A percentile compares a stretch with the other conserved stretches of the same genome.
phyloP scores from a whole-genome alignment of 257 asterid species.

The Nicotiana tabacum region DNA sequence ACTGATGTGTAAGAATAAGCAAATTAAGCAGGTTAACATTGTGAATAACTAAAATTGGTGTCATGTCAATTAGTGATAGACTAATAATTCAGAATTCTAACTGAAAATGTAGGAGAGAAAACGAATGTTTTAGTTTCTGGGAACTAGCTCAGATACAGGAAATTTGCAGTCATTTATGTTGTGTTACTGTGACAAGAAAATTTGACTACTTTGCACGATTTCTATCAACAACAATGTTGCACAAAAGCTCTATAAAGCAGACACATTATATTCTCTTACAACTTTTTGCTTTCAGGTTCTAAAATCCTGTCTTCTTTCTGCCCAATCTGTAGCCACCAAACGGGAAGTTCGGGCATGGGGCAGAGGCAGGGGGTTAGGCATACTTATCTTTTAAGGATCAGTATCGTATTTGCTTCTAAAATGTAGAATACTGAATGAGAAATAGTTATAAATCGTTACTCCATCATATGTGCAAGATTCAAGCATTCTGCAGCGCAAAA shows the following conservation, averaged over 20 bases:
- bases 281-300: not conserved
- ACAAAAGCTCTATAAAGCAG: not conserved
- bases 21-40: not conserved
- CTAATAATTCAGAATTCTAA: not conserved
- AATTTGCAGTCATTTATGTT: not conserved
- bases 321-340: not conserved
- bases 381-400: not conserved
- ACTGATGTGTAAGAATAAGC: not conserved
- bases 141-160: not conserved
- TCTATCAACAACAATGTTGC: not conserved
- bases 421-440: not conserved
- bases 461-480: not conserved
- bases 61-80: not conserved
- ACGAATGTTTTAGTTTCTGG: not conserved
- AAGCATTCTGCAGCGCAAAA: not conserved
- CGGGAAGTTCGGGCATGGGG: not conserved
- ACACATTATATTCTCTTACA: not conserved
- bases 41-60: not conserved
- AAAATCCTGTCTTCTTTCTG: not conserved
- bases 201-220: not conserved
- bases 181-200: not conserved
- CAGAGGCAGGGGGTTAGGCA: not conserved
- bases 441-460: not conserved
- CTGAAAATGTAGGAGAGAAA: not conserved
- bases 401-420: not conserved